phyloP scores from a whole-genome alignment of 75 land plant genomes.

The Pinus albicaulis region DNA sequence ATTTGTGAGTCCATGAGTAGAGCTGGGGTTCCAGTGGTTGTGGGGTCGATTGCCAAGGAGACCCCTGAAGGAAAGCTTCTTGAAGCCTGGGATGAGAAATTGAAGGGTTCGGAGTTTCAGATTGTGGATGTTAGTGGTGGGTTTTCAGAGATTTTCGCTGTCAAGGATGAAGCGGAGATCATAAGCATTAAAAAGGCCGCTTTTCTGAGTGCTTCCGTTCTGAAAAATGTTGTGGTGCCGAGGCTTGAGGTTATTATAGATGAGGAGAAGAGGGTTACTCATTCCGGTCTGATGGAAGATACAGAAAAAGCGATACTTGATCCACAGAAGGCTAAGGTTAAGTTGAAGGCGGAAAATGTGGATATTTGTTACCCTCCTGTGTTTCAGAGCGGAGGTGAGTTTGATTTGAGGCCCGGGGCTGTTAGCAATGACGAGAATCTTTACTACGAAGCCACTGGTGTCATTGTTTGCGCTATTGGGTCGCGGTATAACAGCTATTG shows the following conservation, averaged over 20 bases:
- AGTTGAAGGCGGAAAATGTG: slow-evolving; percentile 83
- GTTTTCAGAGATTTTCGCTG: slow-evolving; percentile 87
- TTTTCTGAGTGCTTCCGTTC: slow-evolving; percentile 56
- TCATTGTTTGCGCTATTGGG: slow-evolving; percentile 88
- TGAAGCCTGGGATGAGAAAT: slow-evolving; percentile 68
- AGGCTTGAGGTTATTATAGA: slow-evolving; percentile 90
- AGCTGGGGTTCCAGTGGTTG: slow-evolving; percentile 15
- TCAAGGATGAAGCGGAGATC: slow-evolving; percentile 75
- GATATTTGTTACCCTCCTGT: slow-evolving; percentile 96
- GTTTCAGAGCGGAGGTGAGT: slow-evolving; percentile 91
- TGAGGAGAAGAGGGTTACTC: slow-evolving; percentile 86
- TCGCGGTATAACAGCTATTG: slow-evolving; percentile 85
- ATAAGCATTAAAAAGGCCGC: slow-evolving; percentile 81
- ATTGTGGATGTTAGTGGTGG: slow-evolving; percentile 72
- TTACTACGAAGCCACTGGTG: slow-evolving; percentile 88
- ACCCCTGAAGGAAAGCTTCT: slow-evolving; percentile 73
- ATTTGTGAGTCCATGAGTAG: slow-evolving; percentile 41
- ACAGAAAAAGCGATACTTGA: slow-evolving; percentile 84
- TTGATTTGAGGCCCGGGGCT: slow-evolving; percentile 93
- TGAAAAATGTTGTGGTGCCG: slow-evolving; percentile 84
- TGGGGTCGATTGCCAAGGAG: slow-evolving; percentile 72
- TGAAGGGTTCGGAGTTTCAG: slow-evolving; percentile 35
- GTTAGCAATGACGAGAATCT: slow-evolving; percentile 86
- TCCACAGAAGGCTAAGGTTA: slow-evolving; percentile 64
- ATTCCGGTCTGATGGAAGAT: slow-evolving; percentile 87